A percentile compares a stretch with the other conserved stretches of the same genome.
These are phyloP conservation scores for Eutrema japonicum DNA, from an alignment of 345 rosid species.

Conservation along the genomic window DNA sequence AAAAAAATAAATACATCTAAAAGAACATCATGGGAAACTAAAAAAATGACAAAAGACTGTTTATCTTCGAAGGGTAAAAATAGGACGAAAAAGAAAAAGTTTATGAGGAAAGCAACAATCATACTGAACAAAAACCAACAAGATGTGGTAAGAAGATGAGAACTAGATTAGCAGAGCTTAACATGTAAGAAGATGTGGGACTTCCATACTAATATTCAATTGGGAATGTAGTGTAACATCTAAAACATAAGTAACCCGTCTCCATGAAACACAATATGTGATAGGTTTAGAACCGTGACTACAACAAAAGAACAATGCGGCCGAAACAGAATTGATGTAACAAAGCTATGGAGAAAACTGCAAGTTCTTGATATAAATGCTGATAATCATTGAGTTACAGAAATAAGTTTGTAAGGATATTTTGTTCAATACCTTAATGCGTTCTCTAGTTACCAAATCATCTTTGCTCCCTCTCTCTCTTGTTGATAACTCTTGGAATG, in stretches of 20 bases:
- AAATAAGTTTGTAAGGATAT: background rate
- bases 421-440: conserved; percentile 62
- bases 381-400: background rate
- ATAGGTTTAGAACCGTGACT: background rate
- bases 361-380: background rate
- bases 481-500: conserved; percentile 90
- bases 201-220: background rate
- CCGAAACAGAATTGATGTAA: background rate
- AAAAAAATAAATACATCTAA: conserved; percentile 20
- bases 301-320: conserved; percentile 5
- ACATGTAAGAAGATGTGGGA: background rate
- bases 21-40: conserved; percentile 4
- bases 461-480: conserved; percentile 88
- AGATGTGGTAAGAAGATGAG: background rate
- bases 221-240: background rate
- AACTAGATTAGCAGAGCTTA: conserved; percentile 1
- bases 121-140: background rate
- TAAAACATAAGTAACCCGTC: background rate
- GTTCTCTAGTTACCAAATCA: conserved; percentile 55
- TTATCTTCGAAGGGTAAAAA: background rate
- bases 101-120: background rate
- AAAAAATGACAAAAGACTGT: background rate
- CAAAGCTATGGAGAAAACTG: background rate
- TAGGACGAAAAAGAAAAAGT: background rate
- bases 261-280: background rate